Evolutionary conservation across 805 yeast genomes (phyloP), one percentile per base, ranked within the genome.

Genomic region (Starmera pachycereana): DNA sequence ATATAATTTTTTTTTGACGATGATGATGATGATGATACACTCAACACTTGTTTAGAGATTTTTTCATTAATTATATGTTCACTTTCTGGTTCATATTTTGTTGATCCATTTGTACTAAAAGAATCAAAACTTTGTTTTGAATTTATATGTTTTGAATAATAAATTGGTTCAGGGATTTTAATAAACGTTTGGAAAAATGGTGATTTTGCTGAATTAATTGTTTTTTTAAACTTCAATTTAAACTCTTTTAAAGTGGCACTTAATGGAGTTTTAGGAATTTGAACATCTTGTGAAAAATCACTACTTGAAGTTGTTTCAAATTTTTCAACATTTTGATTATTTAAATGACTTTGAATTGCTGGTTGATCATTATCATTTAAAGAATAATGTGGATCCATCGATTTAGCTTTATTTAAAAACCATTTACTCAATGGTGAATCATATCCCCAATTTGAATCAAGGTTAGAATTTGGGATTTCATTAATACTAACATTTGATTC

Each of bases 351-450:
- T 30, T 4, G 32, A 30, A 13, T 13, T 8, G 8, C 16, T n/a
- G 30, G n/a, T 30, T 29, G 35, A 31, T 22, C 25, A 22, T 22
- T 22, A 7, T 22, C 5, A 22, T 22, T 22, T 22, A 6, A 22
- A 22, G 27, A 5, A 22, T 22, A 22, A 6, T 22, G 4, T 22
- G 27, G 27, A 31, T 37, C 25, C 22, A 25, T 13, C 3, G 7
- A 4, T 13, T 19, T 8, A 12, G 29, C 29, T 12, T n/a, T 22
- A 18, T 47, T 52, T 8, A 42, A 47, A 38, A 54, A 54, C 58
- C 58, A 54, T 32, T 38, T 51, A 29, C 54, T 51, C 32, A 54
- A 33, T 12, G 59, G 59, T 4, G 57, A 48, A 37, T 44, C 50
- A 33, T 52, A 27, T 33, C 39, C 44, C 57, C 55, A 52, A 9